Evolutionary conservation across 768 basidiomycete species (phyloP).

Genomic region (Fistulinella prunicolor): DNA sequence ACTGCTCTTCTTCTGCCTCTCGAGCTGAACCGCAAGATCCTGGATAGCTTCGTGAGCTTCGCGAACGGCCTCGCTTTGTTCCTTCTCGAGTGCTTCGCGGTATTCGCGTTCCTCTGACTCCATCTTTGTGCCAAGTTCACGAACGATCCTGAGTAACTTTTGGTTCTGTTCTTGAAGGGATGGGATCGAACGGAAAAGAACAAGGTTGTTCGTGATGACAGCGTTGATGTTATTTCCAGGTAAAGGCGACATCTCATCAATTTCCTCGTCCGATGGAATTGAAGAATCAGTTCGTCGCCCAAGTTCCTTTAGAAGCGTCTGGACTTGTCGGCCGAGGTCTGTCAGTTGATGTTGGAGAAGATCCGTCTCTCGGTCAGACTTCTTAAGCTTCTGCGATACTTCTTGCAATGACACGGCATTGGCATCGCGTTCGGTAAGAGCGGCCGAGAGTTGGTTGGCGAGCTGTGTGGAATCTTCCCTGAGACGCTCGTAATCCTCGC

Average conservation of each 20-base stretch:
- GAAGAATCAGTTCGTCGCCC: conserved; percentile 81
- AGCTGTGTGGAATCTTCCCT: conserved; percentile 78
- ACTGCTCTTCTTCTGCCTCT: conserved; percentile 68
- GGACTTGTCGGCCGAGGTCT: conserved; percentile 84
- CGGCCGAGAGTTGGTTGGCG: conserved; percentile 71
- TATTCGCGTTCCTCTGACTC: conserved; percentile 83
- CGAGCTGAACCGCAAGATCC: conserved; percentile 72
- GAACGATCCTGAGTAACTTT: conserved; percentile 77
- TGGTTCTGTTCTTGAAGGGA: conserved; percentile 90
- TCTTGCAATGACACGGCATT: conserved; percentile 56
- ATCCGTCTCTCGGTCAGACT: conserved; percentile 58
- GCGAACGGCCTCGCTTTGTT: conserved; percentile 74
- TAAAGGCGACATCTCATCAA: conserved; percentile 43
- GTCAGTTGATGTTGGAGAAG: conserved; percentile 73
- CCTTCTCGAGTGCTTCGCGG: conserved; percentile 62
- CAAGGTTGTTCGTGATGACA: conserved; percentile 85
- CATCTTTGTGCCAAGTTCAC: conserved; percentile 81
- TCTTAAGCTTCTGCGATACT: conserved; percentile 57
- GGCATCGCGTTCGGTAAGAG: conserved; percentile 72
- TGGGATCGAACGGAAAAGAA: conserved; percentile 78
- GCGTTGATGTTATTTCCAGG: conserved; percentile 62
- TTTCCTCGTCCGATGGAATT: conserved; percentile 68
- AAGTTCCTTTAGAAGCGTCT: conserved; percentile 72
- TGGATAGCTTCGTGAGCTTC: conserved; percentile 89
- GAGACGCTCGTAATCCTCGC: conserved; percentile 82